Percentiles rank a stretch among this genome's conserved stretches.
Conservation (phyloP, 371 early-diverging fungal species). For the Rhizopus arrhizus region DNA sequence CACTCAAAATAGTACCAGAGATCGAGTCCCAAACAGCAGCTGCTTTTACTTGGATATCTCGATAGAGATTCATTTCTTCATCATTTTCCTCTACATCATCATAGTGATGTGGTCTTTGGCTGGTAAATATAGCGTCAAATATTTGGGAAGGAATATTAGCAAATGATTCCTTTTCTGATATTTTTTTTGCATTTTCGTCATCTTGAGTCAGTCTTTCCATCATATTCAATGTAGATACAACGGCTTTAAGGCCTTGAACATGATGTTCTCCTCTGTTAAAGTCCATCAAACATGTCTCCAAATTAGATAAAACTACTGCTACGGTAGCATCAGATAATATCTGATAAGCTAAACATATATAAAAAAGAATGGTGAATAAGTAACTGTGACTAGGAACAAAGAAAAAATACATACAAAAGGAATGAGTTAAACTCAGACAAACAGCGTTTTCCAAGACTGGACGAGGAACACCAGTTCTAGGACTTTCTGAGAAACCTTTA, state of each 20-base stretch:
- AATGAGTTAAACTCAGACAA: slow-evolving; percentile 13
- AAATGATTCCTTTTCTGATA: background rate
- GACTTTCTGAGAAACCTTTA: background rate
- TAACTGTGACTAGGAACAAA: background rate
- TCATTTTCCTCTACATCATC: slow-evolving; percentile 17
- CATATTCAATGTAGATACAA: slow-evolving; percentile 25
- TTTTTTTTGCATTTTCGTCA: background rate
- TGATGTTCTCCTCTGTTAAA: slow-evolving; percentile 26
- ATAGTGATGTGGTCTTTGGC: slow-evolving; percentile 12
- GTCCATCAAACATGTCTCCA: slow-evolving; percentile 6
- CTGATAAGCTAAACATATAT: slow-evolving; percentile 5
- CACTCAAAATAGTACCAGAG: background rate
- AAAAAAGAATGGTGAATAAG: background rate
- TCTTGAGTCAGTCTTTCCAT: slow-evolving; percentile 10
- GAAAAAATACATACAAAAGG: slow-evolving; percentile 18
- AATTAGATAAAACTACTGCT: background rate
- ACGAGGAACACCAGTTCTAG: slow-evolving; percentile 7
- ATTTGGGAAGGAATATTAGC: slow-evolving; percentile 14
- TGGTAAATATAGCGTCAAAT: slow-evolving; percentile 38
- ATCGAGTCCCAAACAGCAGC: slow-evolving; percentile 28
- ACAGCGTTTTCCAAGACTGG: slow-evolving; percentile 23
- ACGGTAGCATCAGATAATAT: slow-evolving; percentile 14
- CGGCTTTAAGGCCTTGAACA: slow-evolving; percentile 9
- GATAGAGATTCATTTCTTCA: slow-evolving; percentile 10
- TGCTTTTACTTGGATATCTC: slow-evolving; percentile 4